Base-by-base conservation (phyloP, 495 filamentous ascomycete genomes). In the Cenococcum geophilum region DNA sequence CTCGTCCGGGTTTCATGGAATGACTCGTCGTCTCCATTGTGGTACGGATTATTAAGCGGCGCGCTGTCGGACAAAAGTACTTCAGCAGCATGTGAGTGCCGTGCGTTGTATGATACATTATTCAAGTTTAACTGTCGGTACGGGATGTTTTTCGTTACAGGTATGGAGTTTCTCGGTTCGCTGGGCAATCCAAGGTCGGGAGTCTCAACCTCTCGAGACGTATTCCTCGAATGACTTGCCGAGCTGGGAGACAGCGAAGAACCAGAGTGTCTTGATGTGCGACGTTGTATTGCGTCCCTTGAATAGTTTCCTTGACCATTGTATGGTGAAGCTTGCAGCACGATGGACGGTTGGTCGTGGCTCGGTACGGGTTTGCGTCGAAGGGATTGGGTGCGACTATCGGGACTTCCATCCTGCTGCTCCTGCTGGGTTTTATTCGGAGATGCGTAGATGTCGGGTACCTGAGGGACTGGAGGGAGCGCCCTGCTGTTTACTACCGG, bases 41-140 rank as follows among this genome's bases (percentile, higher is more conserved):
- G 14, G 18, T 52, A 16, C n/a, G 21, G 25, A 27, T 16, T 16
- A 32, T 25, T 23, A 74, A 76, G 5, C 79, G 78, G 32, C 77
- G 72, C 27, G 73, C 61, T 4, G 74, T 76, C 43, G 69, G 68
- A 60, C 79, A 76, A 52, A 32, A 62, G 58, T 36, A 68, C 6
- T 21, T 68, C 60, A 1, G 62, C 66, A 10, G 58, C 59, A 32
- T 65, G 59, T 36, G 66, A 69, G 59, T 50, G 57, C 11, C 66
- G 55, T n/a, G 63, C 34, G 23, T 65, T 69, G 35, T 66, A 60
- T 27, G 63, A 34, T 16, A 27, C 36, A 35, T 63, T 60, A 53
- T 52, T 63, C 25, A 66, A 58, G 62, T 61, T 65, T 12, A 65
- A 45, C 49, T 69, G 66, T 4, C 49, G 66, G 23, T 63, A 62